Evolutionary conservation across 352 stramenopile genomes (phyloP).

Genomic region (Phytophthora pistaciae): DNA sequence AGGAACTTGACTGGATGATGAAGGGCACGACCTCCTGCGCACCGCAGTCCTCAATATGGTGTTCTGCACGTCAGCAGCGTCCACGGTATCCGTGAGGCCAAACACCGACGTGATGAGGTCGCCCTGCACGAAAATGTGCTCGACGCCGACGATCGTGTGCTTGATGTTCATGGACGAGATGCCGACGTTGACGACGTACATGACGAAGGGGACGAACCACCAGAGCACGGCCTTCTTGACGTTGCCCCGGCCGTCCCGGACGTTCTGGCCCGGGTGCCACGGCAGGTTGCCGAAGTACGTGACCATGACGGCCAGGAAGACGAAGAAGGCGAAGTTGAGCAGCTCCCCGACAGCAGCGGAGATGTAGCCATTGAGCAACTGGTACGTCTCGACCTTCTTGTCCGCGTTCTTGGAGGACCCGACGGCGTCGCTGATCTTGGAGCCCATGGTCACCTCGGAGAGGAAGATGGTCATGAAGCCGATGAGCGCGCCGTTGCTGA

Average conservation of each 20-base stretch:
- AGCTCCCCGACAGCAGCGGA: constrained; percentile 31
- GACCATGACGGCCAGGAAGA: constrained; percentile 52
- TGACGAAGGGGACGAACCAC: constrained; percentile 41
- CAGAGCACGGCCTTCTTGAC: constrained; percentile 44
- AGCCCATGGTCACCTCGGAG: constrained; percentile 40
- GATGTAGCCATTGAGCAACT: constrained; percentile 50
- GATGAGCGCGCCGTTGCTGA: constrained; percentile 32
- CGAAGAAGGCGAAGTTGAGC: constrained; percentile 38
- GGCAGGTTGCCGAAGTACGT: constrained; percentile 46
- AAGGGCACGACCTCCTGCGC: constrained; percentile 34
- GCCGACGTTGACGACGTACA: constrained; percentile 52
- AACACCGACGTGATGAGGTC: constrained; percentile 34
- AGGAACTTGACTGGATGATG: constrained; percentile 37
- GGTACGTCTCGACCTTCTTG: constrained; percentile 40
- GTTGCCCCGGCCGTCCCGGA: constrained; percentile 13
- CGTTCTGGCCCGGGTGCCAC: constrained; percentile 42
- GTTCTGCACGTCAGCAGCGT: constrained; percentile 39
- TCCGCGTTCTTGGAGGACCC: constrained; percentile 45
- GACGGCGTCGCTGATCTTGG: constrained; percentile 37
- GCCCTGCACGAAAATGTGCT: constrained; percentile 40
- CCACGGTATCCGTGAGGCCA: neutral
- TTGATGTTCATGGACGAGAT: constrained; percentile 50
- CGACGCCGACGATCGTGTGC: constrained; percentile 37
- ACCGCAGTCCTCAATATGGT: constrained; percentile 48
- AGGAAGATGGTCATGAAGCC: constrained; percentile 40